Evolutionary conservation across 495 filamentous ascomycete genomes (phyloP).

Genomic region (Penicillium odoratum): DNA sequence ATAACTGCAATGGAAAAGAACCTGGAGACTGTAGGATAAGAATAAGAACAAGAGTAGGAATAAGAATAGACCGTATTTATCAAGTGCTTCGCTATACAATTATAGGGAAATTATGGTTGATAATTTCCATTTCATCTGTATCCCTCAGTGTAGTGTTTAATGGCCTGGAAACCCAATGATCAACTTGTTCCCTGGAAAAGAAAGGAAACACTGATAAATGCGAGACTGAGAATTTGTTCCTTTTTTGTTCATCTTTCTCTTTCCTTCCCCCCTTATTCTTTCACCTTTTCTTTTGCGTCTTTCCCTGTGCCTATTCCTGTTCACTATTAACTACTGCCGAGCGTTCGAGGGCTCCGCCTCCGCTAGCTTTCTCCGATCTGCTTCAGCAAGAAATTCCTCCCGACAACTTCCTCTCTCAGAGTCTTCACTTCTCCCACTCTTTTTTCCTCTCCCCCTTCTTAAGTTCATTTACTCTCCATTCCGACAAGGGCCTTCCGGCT

Average conservation of each 20-base stretch:
- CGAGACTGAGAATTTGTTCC: background rate
- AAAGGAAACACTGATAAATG: background rate
- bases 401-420: conserved; percentile 17
- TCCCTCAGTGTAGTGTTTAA: background rate
- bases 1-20: background rate
- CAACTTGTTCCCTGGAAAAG: background rate
- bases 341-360: conserved; percentile 31
- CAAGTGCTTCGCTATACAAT: too few species aligned
- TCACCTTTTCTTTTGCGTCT: background rate
- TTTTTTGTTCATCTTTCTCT: background rate
- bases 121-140: background rate
- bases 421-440: conserved; percentile 5
- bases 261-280: background rate
- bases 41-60: background rate
- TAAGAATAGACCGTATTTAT: too few species aligned
- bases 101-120: too few species aligned
- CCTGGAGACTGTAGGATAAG: background rate
- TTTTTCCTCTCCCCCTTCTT: conserved; percentile 11
- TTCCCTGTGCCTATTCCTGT: background rate
- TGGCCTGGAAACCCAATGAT: background rate
- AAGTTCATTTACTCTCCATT: conserved; percentile 9
- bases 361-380: conserved; percentile 31
- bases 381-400: conserved; percentile 32
- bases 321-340: conserved; percentile 14
- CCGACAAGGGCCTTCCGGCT: conserved; percentile 28